Percentiles rank a stretch among this genome's conserved stretches.
phyloP scores from a whole-genome alignment of 129 eudicot species.

The Flaveria sonorensis region DNA sequence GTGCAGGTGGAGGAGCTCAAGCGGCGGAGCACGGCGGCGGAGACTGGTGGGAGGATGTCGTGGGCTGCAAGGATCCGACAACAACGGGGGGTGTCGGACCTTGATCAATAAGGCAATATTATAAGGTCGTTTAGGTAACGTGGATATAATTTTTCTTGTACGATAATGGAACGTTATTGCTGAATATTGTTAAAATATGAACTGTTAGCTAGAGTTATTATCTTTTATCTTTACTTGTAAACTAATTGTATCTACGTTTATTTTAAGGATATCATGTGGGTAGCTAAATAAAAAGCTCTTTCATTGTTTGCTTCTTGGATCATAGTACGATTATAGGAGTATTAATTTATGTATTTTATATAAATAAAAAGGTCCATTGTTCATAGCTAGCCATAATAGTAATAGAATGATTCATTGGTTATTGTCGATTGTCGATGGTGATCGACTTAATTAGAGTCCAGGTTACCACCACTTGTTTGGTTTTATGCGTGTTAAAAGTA shows the following conservation, averaged over 20 bases:
- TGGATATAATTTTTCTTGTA: background rate
- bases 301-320: too few species aligned
- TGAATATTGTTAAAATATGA: background rate
- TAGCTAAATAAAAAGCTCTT: too few species aligned
- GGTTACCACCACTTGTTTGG: background rate
- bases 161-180: background rate
- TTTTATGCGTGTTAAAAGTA: background rate
- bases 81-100: conserved; percentile 18
- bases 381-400: background rate
- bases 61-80: conserved; percentile 48
- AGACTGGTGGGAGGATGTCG: conserved; percentile 22
- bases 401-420: background rate
- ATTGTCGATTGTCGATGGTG: background rate
- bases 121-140: background rate
- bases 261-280: too few species aligned
- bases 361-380: background rate
- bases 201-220: background rate
- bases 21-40: conserved; percentile 38
- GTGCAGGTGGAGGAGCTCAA: conserved; percentile 46
- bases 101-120: background rate
- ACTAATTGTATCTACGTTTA: too few species aligned
- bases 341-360: too few species aligned
- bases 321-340: background rate
- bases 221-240: too few species aligned
- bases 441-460: background rate